These are phyloP conservation scores for Diaporthe eres DNA, from an alignment of 2,329 filamentous ascomycete genomes.

Conservation along the genomic window DNA sequence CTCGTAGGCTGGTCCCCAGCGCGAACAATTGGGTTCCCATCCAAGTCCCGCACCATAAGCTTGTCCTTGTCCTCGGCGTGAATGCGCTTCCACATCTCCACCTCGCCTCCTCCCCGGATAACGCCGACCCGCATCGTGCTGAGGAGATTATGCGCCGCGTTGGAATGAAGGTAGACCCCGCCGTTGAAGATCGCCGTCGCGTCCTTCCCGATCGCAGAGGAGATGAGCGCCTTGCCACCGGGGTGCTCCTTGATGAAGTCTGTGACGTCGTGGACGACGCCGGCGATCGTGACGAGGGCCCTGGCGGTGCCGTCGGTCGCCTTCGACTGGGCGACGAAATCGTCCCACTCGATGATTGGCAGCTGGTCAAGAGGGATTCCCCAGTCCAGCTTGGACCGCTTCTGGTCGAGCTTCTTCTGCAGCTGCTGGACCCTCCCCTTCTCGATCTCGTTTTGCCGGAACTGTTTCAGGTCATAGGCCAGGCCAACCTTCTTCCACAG, in stretches of 20 bases:
- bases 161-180: slow-evolving; percentile 90
- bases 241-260: slow-evolving; percentile 91
- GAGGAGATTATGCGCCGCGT: slow-evolving; percentile 89
- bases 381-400: slow-evolving; percentile 87
- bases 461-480: slow-evolving; percentile 90
- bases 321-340: slow-evolving; percentile 84
- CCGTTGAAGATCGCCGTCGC: slow-evolving; percentile 93
- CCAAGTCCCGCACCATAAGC: slow-evolving; percentile 82
- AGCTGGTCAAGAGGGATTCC: slow-evolving; percentile 87
- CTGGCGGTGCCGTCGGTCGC: slow-evolving; percentile 68
- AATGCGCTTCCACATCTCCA: slow-evolving; percentile 93
- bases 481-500: slow-evolving; percentile 86
- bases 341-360: slow-evolving; percentile 88
- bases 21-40: slow-evolving; percentile 85
- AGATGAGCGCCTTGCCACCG: slow-evolving; percentile 89
- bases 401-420: slow-evolving; percentile 94
- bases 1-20: slow-evolving; percentile 90
- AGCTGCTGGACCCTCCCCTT: slow-evolving; percentile 90
- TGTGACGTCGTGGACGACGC: slow-evolving; percentile 87
- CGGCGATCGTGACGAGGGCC: slow-evolving; percentile 82
- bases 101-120: slow-evolving; percentile 87
- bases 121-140: slow-evolving; percentile 92
- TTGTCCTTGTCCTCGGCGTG: slow-evolving; percentile 89
- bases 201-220: slow-evolving; percentile 86
- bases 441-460: slow-evolving; percentile 92